Percentiles rank a stretch among this genome's conserved stretches.
Evolutionary conservation across 345 rosid species (phyloP).

Genomic region (Ceriops decandra): DNA sequence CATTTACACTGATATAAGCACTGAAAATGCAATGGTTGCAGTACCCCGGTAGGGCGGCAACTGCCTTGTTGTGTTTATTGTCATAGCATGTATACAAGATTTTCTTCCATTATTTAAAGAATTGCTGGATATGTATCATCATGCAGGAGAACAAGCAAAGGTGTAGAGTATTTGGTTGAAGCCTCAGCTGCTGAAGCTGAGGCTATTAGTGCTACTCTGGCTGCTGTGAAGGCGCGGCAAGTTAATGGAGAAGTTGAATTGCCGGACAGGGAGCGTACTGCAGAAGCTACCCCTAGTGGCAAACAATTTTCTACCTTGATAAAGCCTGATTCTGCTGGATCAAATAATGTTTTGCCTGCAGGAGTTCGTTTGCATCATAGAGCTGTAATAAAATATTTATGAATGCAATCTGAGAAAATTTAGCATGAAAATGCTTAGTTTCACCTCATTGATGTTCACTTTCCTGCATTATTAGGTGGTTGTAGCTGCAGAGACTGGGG

Average conservation of each 20-base stretch:
- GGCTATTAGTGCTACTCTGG: conserved; percentile 94
- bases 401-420: conserved; percentile 1
- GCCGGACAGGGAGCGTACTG: conserved; percentile 79
- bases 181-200: conserved; percentile 99
- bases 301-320: conserved; percentile 63
- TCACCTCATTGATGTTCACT: conserved; percentile 8
- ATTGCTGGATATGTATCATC: conserved; percentile 18
- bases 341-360: conserved; percentile 53
- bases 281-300: conserved; percentile 96
- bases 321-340: conserved; percentile 67
- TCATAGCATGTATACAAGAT: background rate
- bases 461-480: conserved; percentile 60
- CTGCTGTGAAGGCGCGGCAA: conserved; percentile 97
- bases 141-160: conserved; percentile 80
- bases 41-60: conserved; percentile 60
- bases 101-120: conserved; percentile 14
- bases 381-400: conserved; percentile 59
- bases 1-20: conserved; percentile 87
- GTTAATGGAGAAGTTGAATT: conserved; percentile 84
- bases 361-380: conserved; percentile 94
- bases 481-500: conserved; percentile 94
- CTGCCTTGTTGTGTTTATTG: conserved; percentile 5
- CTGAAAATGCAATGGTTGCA: conserved; percentile 80
- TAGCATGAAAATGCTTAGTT: conserved; percentile 13
- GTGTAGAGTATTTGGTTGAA: conserved; percentile 92